Percentiles rank a stretch among this genome's conserved stretches.
phyloP scores from a whole-genome alignment of 2,329 filamentous ascomycete species.

The Neonectria ditissima region DNA sequence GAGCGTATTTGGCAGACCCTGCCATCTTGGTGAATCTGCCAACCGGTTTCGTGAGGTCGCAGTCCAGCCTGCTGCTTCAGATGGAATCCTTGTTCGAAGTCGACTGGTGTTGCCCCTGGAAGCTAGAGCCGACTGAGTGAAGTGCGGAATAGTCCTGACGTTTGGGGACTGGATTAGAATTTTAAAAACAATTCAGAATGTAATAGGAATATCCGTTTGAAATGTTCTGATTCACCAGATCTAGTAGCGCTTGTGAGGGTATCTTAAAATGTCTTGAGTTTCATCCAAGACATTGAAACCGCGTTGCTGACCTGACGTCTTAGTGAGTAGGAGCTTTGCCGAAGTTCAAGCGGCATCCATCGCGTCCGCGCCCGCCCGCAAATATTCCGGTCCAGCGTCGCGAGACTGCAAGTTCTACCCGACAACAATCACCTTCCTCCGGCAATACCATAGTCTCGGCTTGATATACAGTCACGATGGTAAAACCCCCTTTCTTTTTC shows the following conservation, averaged over 20 bases:
- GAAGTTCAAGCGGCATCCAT: constrained; percentile 28
- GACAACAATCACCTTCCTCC: neutral
- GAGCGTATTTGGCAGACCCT: constrained; percentile 39
- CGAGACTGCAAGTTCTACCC: neutral
- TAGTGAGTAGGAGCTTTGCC: constrained; percentile 15
- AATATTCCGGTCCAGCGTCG: constrained; percentile 13
- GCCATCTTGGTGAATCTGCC: constrained; percentile 36
- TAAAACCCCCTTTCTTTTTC: constrained; percentile 5
- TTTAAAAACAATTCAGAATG: neutral
- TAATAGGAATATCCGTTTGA: neutral
- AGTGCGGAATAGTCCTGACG: neutral
- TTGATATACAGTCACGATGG: constrained; percentile 39
- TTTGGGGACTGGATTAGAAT: neutral
- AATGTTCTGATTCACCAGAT: neutral
- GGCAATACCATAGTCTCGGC: neutral
- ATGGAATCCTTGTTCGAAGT: neutral
- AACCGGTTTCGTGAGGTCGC: neutral
- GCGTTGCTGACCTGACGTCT: neutral
- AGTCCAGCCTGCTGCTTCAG: neutral
- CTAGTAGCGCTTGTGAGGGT: neutral
- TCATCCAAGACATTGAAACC: constrained; percentile 5
- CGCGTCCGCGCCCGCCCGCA: constrained; percentile 13
- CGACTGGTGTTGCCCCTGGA: constrained; percentile 1
- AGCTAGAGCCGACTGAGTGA: neutral
- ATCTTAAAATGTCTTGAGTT: constrained; percentile 6